Base-by-base conservation (phyloP, 2,329 filamentous ascomycete species). In the Claviceps quebecensis region DNA sequence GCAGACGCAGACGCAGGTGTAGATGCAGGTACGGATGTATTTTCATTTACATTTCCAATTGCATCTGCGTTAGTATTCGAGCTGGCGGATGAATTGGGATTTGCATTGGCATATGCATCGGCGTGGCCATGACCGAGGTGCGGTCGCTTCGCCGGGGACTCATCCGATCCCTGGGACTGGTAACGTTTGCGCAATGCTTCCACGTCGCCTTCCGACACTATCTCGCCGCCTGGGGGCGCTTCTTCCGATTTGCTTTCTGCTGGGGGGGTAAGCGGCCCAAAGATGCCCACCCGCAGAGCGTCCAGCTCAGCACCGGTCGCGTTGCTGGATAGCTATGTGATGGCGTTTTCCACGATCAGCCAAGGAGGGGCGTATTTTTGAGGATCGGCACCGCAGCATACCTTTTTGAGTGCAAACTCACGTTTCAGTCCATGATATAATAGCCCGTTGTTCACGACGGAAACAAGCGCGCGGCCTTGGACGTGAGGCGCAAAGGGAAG, bases 401-500 rank as follows among this genome's bases (percentile, higher is more conserved):
- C 77, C 72, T 73, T 67, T 58, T 68, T 68, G 51, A 67, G 66
- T 58, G 69, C 68, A 63, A 71, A 72, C 55, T 81, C 72, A 58
- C 79, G 71, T 64, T 83, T 77, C 51, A 79, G 70, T 47, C 73
- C 75, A 62, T 77, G 70, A 66, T 80, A 83, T 58, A 80, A 65
- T 49, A 84, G 72, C 53, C 80, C 80, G 66, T 78, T 77, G 66
- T 83, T 82, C 57, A 84, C 67, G 56, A 81, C 70, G 53, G 74
- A 74, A 53, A 84, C 77, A 61, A 84, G 70, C 58, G 80, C 78
- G 67, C 82, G 78, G 59, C 73, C 76, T 65, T 80, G 75, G 65
- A 84, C 78, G 67, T 83, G 74, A 61, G 73, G 76, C 63, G 80
- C 80, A 66, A 83, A 84, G 54, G 75, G 71, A 56, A 84, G 77